phyloP scores from a whole-genome alignment of 2,329 filamentous ascomycete genomes.

The Lachnum nothofagi region DNA sequence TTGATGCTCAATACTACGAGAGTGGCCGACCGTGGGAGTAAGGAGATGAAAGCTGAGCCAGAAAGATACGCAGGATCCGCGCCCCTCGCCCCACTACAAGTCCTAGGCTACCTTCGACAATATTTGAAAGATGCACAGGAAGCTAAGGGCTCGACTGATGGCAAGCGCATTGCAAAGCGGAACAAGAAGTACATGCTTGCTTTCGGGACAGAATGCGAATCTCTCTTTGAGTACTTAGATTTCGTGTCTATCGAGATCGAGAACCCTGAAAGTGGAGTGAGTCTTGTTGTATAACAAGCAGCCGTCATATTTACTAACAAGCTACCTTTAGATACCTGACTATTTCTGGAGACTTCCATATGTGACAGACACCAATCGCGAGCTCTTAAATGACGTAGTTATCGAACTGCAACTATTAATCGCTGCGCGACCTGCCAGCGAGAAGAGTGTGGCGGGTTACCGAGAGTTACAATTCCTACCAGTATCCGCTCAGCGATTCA shows the following conservation, averaged over 20 bases:
- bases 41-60: constrained; percentile 46
- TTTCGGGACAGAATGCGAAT: constrained; percentile 57
- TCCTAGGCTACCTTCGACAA: constrained; percentile 50
- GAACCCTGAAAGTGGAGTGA: constrained; percentile 34
- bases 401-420: constrained; percentile 44
- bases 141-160: constrained; percentile 44
- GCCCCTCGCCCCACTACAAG: constrained; percentile 48
- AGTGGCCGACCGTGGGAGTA: constrained; percentile 49
- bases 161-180: constrained; percentile 49
- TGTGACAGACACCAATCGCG: constrained; percentile 23
- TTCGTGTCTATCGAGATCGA: constrained; percentile 42
- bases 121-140: constrained; percentile 53
- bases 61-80: constrained; percentile 46
- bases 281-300: constrained; percentile 18
- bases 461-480: constrained; percentile 2
- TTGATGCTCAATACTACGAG: constrained; percentile 49
- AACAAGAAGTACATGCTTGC: constrained; percentile 62
- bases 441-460: constrained; percentile 5
- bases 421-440: constrained; percentile 14
- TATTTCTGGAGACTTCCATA: constrained; percentile 32
- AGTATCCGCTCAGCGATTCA: constrained; percentile 22
- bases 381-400: constrained; percentile 54
- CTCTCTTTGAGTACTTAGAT: constrained; percentile 52
- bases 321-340: constrained; percentile 22
- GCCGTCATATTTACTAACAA: constrained; percentile 26